These are phyloP conservation scores for Blastocrithidia nonstop DNA, from an alignment of 208 protist species.

Conservation along the genomic window DNA sequence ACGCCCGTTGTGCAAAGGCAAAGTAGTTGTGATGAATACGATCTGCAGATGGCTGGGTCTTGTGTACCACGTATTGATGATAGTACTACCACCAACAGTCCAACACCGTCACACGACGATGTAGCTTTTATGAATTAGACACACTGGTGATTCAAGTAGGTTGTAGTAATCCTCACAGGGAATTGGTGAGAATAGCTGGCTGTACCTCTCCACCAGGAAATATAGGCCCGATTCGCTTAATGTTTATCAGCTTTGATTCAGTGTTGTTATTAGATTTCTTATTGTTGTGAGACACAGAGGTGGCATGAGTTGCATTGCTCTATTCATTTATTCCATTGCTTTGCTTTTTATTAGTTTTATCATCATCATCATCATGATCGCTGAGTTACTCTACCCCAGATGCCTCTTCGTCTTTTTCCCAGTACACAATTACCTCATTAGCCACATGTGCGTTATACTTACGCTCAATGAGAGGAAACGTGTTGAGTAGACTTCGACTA, in stretches of 20 bases:
- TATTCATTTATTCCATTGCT: neutral
- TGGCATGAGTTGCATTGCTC: neutral
- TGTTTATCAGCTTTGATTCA: neutral
- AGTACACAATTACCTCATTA: slow-evolving; percentile 7
- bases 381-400: no score
- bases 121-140: neutral
- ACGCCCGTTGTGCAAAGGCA: slow-evolving; percentile 9
- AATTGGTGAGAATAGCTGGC: slow-evolving; percentile 7
- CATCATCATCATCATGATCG: no score
- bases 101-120: slow-evolving; percentile 17
- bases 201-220: slow-evolving; percentile 16
- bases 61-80: slow-evolving; percentile 28
- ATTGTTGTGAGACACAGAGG: neutral
- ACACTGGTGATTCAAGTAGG: slow-evolving; percentile 6
- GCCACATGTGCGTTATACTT: slow-evolving; percentile 3
- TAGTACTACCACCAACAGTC: slow-evolving; percentile 68
- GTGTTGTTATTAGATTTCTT: neutral
- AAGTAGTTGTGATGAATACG: slow-evolving; percentile 19
- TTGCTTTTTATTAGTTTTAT: no score
- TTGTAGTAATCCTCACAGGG: slow-evolving; percentile 22
- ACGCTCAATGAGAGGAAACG: slow-evolving; percentile 6
- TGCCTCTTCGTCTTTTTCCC: no score
- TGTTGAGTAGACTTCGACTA: slow-evolving; percentile 19
- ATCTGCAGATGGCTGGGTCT: slow-evolving; percentile 28
- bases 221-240: slow-evolving; percentile 9